These are phyloP conservation scores for Microsporum audouinii DNA, from an alignment of 2,329 filamentous ascomycete genomes.

Conservation along the genomic window DNA sequence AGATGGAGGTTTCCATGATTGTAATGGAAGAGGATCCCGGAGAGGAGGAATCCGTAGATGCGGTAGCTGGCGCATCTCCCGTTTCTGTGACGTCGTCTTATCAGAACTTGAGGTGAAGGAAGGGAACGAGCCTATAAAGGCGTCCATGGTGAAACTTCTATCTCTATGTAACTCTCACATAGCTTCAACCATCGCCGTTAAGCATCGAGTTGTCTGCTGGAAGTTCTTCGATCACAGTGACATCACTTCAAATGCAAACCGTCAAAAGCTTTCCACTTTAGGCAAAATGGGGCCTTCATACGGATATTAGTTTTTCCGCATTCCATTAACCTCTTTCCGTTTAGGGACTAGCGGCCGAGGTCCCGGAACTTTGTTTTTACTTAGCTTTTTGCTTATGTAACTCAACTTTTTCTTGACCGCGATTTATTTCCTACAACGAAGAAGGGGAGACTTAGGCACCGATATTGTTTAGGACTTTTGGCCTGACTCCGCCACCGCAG, in stretches of 20 bases:
- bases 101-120: slow-evolving; percentile 25
- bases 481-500: background rate
- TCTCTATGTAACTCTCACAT: background rate
- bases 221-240: background rate
- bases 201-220: background rate
- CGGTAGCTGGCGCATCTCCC: slow-evolving; percentile 30
- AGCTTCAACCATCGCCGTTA: background rate
- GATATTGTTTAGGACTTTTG: background rate
- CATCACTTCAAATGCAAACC: background rate
- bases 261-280: background rate
- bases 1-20: slow-evolving; percentile 31
- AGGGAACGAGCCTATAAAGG: slow-evolving; percentile 14
- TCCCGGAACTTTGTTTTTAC: background rate
- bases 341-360: background rate
- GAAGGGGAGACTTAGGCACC: background rate
- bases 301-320: background rate
- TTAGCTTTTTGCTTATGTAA: background rate
- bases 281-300: background rate
- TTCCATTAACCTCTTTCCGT: background rate
- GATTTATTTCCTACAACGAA: background rate
- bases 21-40: slow-evolving; percentile 35
- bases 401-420: background rate
- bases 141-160: slow-evolving; percentile 6
- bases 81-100: slow-evolving; percentile 29
- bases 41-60: slow-evolving; percentile 38